phyloP scores from a whole-genome alignment of 2,329 filamentous ascomycete genomes.

The Beauveria brongniartii region DNA sequence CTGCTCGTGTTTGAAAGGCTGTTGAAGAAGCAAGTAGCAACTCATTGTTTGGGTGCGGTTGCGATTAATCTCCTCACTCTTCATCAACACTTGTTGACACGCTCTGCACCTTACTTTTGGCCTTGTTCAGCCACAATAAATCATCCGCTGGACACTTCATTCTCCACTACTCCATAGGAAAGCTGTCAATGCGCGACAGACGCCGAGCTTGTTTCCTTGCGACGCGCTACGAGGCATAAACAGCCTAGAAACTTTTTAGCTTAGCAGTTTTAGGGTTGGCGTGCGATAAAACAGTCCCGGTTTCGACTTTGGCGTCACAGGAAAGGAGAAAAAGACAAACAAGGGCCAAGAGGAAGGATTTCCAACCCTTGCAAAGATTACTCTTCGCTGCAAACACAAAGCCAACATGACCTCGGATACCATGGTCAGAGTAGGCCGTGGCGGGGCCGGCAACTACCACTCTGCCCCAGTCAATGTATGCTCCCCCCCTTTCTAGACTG shows the following conservation, averaged over 20 bases:
- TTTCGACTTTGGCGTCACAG: not conserved
- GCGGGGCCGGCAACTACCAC: conserved; percentile 50
- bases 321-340: not conserved
- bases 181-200: conserved; percentile 1
- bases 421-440: conserved; percentile 41
- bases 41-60: not conserved
- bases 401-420: conserved; percentile 25
- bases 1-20: not conserved
- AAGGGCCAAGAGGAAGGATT: not conserved
- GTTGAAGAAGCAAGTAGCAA: not conserved
- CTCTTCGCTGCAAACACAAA: not conserved
- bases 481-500: not conserved
- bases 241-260: not conserved
- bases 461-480: conserved; percentile 4
- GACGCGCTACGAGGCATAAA: not conserved
- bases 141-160: no score
- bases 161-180: not conserved
- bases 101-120: not conserved
- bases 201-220: not conserved
- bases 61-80: no score
- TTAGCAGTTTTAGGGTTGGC: not conserved
- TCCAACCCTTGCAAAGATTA: not conserved
- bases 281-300: not conserved
- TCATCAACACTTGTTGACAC: not conserved
- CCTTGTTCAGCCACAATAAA: not conserved